Evolutionary conservation across 345 rosid species (phyloP).

Genomic region (Linum lewisii): DNA sequence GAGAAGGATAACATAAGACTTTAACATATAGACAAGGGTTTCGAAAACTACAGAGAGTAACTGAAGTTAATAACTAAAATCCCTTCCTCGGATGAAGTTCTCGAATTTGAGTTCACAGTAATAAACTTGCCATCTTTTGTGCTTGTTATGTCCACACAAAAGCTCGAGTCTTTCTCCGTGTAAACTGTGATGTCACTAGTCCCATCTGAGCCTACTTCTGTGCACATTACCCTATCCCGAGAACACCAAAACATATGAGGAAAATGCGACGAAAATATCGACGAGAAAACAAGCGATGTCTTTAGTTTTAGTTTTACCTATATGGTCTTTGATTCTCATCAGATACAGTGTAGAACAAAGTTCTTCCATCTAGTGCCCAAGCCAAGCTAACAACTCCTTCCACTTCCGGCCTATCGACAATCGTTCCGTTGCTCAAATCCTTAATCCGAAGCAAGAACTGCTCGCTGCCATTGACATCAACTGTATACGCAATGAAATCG

Average conservation of each 20-base stretch:
- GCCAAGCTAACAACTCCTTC: slow-evolving; percentile 79
- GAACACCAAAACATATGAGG: slow-evolving; percentile 9
- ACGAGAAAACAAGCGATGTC: background rate
- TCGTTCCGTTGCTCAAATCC: slow-evolving; percentile 47
- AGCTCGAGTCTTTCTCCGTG: slow-evolving; percentile 54
- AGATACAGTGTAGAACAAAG: slow-evolving; percentile 54
- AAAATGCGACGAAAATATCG: slow-evolving; percentile 7
- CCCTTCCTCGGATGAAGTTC: slow-evolving; percentile 95
- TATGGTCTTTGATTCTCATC: slow-evolving; percentile 69
- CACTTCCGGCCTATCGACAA: slow-evolving; percentile 39
- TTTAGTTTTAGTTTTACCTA: slow-evolving; percentile 33
- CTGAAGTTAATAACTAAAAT: slow-evolving; percentile 26
- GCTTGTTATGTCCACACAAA: slow-evolving; percentile 77
- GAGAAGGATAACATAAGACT: slow-evolving; percentile 14
- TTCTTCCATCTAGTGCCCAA: slow-evolving; percentile 70
- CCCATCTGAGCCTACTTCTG: slow-evolving; percentile 38
- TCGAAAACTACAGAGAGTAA: slow-evolving; percentile 7
- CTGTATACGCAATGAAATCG: slow-evolving; percentile 68
- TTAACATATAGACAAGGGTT: slow-evolving; percentile 4
- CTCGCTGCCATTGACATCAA: slow-evolving; percentile 63
- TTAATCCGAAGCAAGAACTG: slow-evolving; percentile 65
- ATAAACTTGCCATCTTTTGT: slow-evolving; percentile 96
- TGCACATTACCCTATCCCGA: slow-evolving; percentile 59
- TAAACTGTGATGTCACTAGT: slow-evolving; percentile 33
- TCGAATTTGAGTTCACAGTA: slow-evolving; percentile 87